Evolutionary conservation across 2,329 filamentous ascomycete genomes (phyloP).

Genomic region (Penicillium sp.): DNA sequence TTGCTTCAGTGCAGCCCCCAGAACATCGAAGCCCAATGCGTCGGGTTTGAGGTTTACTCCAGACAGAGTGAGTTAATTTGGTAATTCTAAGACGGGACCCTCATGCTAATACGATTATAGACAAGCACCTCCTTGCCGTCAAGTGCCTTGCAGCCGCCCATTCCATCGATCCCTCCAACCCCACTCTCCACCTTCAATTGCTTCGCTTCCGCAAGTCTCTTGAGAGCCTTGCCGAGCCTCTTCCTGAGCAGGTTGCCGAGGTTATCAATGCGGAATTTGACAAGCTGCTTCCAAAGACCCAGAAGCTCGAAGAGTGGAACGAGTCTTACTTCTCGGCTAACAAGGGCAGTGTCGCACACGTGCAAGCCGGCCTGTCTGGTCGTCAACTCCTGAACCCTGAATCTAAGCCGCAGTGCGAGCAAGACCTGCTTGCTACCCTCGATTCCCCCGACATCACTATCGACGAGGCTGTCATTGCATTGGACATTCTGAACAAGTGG

Average conservation of each 20-base stretch:
- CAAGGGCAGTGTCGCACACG: conserved; percentile 60
- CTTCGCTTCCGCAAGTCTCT: conserved; percentile 66
- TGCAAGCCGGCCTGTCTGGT: conserved; percentile 62
- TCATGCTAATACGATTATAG: conserved; percentile 47
- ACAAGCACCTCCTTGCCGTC: conserved; percentile 82
- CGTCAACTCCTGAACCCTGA: conserved; percentile 59
- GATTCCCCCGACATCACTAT: conserved; percentile 52
- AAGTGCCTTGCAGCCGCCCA: conserved; percentile 76
- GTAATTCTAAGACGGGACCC: not conserved
- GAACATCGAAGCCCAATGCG: conserved; percentile 75
- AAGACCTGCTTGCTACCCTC: conserved; percentile 61
- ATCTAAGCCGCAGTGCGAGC: conserved; percentile 57
- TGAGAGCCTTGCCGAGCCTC: conserved; percentile 56
- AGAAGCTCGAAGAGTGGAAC: conserved; percentile 64
- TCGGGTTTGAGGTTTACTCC: conserved; percentile 87
- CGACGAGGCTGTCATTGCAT: conserved; percentile 56
- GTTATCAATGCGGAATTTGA: conserved; percentile 69
- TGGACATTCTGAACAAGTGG: conserved; percentile 53
- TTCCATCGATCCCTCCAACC: conserved; percentile 65
- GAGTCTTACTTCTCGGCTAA: conserved; percentile 63
- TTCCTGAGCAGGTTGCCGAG: conserved; percentile 64
- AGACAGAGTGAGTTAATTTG: conserved; percentile 65
- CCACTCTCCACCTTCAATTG: conserved; percentile 72
- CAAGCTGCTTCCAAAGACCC: conserved; percentile 54
- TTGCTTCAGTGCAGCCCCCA: conserved; percentile 79